These are phyloP conservation scores for Didymella segeticola DNA, from an alignment of 2,329 filamentous ascomycete genomes.

Conservation along the genomic window DNA sequence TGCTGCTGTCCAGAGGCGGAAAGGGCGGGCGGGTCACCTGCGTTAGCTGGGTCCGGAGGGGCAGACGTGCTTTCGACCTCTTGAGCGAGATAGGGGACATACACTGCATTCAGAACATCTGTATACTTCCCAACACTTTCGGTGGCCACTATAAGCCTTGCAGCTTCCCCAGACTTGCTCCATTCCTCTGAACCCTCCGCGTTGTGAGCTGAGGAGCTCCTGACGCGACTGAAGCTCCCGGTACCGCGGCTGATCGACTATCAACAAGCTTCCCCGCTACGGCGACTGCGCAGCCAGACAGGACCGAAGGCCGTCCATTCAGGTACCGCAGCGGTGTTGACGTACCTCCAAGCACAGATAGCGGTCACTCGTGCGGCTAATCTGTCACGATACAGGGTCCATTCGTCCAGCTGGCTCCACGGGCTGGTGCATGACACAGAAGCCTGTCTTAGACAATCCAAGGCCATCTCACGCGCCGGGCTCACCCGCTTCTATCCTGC, in stretches of 20 bases:
- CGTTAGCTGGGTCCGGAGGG: conserved; percentile 21
- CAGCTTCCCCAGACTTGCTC: neutral
- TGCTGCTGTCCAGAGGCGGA: conserved; percentile 2
- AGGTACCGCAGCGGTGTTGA: conserved; percentile 14
- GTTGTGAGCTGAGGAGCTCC: conserved; percentile 29
- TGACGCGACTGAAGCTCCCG: conserved; percentile 21
- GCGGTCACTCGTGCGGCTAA: conserved; percentile 5
- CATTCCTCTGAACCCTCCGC: conserved; percentile 3
- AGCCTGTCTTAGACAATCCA: conserved; percentile 24
- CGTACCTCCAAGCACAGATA: conserved; percentile 7
- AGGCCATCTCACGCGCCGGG: conserved; percentile 26
- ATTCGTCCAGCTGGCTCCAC: conserved; percentile 26
- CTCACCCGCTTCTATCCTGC: conserved; percentile 13
- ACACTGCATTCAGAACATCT: conserved; percentile 18
- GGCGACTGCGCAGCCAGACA: conserved; percentile 16
- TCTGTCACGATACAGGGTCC: conserved; percentile 28
- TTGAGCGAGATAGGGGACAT: conserved; percentile 6
- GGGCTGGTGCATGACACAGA: conserved; percentile 35
- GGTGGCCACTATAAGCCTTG: conserved; percentile 9
- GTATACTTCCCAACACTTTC: conserved; percentile 27
- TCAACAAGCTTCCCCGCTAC: conserved; percentile 21
- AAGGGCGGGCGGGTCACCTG: conserved; percentile 22
- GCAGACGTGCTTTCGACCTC: conserved; percentile 20
- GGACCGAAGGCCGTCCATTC: conserved; percentile 7
- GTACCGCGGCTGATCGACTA: conserved; percentile 24